Conservation (phyloP, 2,329 filamentous ascomycete species). For the Teratosphaeria nubilosa region DNA sequence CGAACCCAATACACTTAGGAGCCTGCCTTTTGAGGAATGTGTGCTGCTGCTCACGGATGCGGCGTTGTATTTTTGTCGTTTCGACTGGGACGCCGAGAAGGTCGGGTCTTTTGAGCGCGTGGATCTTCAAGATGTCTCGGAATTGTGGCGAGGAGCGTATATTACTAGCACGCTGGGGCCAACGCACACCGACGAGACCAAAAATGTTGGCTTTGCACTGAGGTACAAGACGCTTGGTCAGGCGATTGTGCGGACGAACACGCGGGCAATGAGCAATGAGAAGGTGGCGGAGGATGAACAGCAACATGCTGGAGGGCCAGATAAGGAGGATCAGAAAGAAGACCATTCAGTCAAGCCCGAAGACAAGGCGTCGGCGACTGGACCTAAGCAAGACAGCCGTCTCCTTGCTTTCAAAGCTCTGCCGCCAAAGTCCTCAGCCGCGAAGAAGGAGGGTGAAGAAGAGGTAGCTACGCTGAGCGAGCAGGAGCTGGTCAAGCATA, state of each 20-base stretch:
- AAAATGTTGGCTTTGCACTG: conserved; percentile 77
- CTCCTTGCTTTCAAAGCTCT: conserved; percentile 49
- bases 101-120: conserved; percentile 85
- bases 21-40: conserved; percentile 72
- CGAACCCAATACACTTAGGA: conserved; percentile 55
- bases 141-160: conserved; percentile 73
- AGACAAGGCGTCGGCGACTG: conserved; percentile 4
- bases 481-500: conserved; percentile 47
- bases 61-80: conserved; percentile 78
- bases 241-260: conserved; percentile 72
- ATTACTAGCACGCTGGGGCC: conserved; percentile 79
- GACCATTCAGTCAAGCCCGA: conserved; percentile 12
- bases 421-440: conserved; percentile 36
- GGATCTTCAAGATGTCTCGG: conserved; percentile 60
- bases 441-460: conserved; percentile 17
- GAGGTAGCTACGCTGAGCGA: conserved; percentile 31
- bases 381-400: conserved; percentile 12
- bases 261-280: conserved; percentile 57
- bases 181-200: conserved; percentile 63
- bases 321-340: conserved; percentile 11
- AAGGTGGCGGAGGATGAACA: conserved; percentile 36
- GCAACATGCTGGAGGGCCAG: conserved; percentile 10
- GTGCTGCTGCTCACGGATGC: conserved; percentile 77
- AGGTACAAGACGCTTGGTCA: conserved; percentile 60
- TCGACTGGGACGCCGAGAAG: conserved; percentile 94